Conservation (phyloP, 2,329 filamentous ascomycete genomes). For the Emergomyces orientalis region DNA sequence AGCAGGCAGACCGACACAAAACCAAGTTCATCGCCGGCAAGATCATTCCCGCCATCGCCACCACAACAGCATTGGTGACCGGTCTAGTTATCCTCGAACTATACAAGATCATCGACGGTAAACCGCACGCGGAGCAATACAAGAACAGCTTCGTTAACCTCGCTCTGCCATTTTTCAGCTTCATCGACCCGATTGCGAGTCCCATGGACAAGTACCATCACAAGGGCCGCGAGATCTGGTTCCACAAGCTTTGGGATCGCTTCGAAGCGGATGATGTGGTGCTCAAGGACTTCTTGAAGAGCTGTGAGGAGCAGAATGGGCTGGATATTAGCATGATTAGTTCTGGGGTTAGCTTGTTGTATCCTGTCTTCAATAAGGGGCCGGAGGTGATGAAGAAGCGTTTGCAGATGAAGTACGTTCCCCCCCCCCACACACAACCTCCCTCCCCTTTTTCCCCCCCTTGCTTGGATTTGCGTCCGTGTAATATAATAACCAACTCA, state of each 20-base stretch:
- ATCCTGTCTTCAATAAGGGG: conserved; percentile 77
- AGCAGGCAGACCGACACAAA: conserved; percentile 85
- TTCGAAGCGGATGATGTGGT: conserved; percentile 86
- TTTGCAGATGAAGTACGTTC: conserved; percentile 59
- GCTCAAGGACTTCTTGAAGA: conserved; percentile 68
- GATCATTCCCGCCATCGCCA: conserved; percentile 97
- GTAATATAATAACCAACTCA: conserved; percentile 21
- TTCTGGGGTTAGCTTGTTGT: conserved; percentile 91
- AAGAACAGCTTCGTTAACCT: conserved; percentile 99
- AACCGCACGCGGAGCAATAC: conserved; percentile 95
- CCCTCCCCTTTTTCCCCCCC: not conserved
- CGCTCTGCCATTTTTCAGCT: conserved; percentile 93
- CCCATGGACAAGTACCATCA: conserved; percentile 86
- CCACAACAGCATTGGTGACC: conserved; percentile 90
- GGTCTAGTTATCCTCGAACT: conserved; percentile 86
- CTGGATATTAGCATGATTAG: conserved; percentile 85
- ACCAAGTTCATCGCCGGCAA: conserved; percentile 99
- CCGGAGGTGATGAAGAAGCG: conserved; percentile 75
- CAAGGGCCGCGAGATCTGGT: conserved; percentile 64
- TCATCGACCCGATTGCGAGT: conserved; percentile 91
- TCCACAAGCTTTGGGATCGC: conserved; percentile 97
- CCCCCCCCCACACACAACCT: too few species aligned
- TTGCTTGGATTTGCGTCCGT: not conserved
- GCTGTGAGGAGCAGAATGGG: conserved; percentile 66
- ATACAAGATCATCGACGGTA: conserved; percentile 94